Base-by-base conservation (phyloP, 2,329 filamentous ascomycete genomes). In the Colletotrichum sp. region DNA sequence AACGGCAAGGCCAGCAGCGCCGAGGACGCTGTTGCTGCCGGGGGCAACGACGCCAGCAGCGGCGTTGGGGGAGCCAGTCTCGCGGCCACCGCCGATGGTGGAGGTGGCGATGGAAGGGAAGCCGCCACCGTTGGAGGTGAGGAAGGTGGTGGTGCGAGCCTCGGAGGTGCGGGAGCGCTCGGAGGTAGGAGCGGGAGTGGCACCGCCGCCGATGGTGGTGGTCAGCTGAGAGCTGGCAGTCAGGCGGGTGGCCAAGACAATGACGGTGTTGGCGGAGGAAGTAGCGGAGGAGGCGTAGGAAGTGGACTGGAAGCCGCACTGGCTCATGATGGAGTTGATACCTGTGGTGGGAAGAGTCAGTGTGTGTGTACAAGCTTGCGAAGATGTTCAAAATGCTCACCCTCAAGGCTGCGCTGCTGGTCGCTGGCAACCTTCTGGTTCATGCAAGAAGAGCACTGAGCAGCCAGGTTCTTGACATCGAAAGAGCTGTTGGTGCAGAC, bases 361-460 rank as follows among this genome's bases (percentile, higher is more conserved):
- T n/a, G 5, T 28, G 8, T 18, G 24, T 10, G 18, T 52, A 6
- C 5, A 26, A 36, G 21, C 12, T 15, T 24, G 9, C 9, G 13
- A 24, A 67, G 8, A 21, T 18, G 10, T 4, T 30, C 8, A 10
- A 5, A 10, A n/a, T 12, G 26, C 69, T n/a, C 44, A 76, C 74
- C 74, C 70, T 76, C 74, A 34, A 76, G 74, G 70, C 74, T 76
- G 24, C 74, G 74, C 74, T 76, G 74, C 74, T 78, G 72, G 69
- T 75, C 76, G 67, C 63, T 62, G 57, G 69, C 68, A 63, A 72
- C 65, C 74, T 83, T 83, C 80, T 86, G 82, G 39, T 79, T 79
- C 76, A 87, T 83, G 77, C 86, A 87, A 70, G 81, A 82, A 67
- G 82, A 81, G 76, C 86, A 87, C 74, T 76, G 70, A 65, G 70